Conservation (phyloP, 352 stramenopile genomes). For the Halophytophthora polymorphica region DNA sequence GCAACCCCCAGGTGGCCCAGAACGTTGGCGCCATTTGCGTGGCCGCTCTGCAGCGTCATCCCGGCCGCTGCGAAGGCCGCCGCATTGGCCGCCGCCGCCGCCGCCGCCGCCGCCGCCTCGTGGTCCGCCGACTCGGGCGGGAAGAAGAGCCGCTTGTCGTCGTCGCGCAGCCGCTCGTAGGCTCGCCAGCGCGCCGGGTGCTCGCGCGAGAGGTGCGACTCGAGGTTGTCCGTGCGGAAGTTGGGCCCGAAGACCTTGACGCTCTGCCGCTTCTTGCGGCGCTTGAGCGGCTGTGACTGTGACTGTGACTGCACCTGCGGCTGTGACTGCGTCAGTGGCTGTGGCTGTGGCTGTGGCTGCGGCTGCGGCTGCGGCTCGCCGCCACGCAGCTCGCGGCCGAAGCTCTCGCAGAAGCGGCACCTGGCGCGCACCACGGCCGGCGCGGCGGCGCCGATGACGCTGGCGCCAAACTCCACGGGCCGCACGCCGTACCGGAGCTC, state of each 20-base stretch:
- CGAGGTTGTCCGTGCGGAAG: conserved; percentile 57
- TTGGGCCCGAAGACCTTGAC: conserved; percentile 57
- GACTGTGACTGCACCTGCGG: not conserved
- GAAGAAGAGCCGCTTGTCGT: conserved; percentile 47
- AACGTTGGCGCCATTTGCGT: not conserved
- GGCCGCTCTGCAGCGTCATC: conserved; percentile 6
- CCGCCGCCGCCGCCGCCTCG: conserved; percentile 21
- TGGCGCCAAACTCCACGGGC: conserved; percentile 36
- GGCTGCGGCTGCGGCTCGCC: conserved; percentile 3
- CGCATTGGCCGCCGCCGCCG: not conserved
- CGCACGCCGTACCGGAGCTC: conserved; percentile 60
- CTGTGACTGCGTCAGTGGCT: not conserved
- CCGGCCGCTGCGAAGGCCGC: not conserved
- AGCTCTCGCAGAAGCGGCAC: conserved; percentile 60
- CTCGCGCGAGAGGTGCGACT: conserved; percentile 49
- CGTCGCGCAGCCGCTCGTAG: conserved; percentile 45
- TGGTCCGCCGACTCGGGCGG: conserved; percentile 25
- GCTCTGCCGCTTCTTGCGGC: conserved; percentile 56
- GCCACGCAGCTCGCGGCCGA: conserved; percentile 37
- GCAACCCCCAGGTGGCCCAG: not conserved
- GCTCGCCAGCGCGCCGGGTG: conserved; percentile 46
- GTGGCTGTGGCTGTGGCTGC: too few species aligned
- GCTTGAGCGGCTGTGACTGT: conserved; percentile 24
- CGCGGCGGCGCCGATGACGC: conserved; percentile 4
- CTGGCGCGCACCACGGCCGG: conserved; percentile 47